phyloP scores from a whole-genome alignment of 2,329 filamentous ascomycete genomes.

The Conoideocrella luteorostrata region DNA sequence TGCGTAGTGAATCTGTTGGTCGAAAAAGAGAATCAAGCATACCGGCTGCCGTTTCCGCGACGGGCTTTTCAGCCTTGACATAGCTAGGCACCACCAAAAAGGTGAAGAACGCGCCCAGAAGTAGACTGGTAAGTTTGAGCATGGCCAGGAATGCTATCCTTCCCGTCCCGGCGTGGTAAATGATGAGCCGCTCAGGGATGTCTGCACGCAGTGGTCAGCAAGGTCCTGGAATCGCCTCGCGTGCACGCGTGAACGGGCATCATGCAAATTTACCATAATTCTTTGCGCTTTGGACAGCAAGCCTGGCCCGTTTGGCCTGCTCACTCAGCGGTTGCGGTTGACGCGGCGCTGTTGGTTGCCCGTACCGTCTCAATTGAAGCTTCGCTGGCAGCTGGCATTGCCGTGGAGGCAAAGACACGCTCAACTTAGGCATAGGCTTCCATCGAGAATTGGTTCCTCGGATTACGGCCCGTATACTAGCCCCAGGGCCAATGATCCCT shows the following conservation, averaged over 20 bases:
- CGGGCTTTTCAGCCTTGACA: conserved; percentile 32
- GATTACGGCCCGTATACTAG: not conserved
- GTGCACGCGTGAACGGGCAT: too few species aligned
- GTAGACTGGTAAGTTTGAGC: conserved; percentile 64
- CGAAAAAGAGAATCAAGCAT: too few species aligned
- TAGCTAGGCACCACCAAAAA: conserved; percentile 58
- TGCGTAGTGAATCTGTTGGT: too few species aligned
- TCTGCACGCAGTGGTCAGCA: conserved; percentile 23
- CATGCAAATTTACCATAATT: conserved; percentile 12
- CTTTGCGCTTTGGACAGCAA: conserved; percentile 15
- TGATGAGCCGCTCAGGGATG: conserved; percentile 54
- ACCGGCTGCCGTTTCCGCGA: conserved; percentile 31
- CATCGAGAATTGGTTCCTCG: not conserved
- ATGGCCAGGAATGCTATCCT: conserved; percentile 62
- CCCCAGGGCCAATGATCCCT: not conserved
- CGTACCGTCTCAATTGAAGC: not conserved
- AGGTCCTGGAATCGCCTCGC: too few species aligned
- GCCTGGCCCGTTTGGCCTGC: conserved; percentile 17
- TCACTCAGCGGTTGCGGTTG: not conserved
- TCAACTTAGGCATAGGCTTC: not conserved
- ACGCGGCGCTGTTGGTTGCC: not conserved
- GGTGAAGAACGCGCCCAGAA: conserved; percentile 61
- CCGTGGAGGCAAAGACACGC: not conserved
- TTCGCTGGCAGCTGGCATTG: not conserved
- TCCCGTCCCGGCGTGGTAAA: conserved; percentile 69